phyloP scores from a whole-genome alignment of 148 eudicot species.

The Vaccinium macrocarpon region DNA sequence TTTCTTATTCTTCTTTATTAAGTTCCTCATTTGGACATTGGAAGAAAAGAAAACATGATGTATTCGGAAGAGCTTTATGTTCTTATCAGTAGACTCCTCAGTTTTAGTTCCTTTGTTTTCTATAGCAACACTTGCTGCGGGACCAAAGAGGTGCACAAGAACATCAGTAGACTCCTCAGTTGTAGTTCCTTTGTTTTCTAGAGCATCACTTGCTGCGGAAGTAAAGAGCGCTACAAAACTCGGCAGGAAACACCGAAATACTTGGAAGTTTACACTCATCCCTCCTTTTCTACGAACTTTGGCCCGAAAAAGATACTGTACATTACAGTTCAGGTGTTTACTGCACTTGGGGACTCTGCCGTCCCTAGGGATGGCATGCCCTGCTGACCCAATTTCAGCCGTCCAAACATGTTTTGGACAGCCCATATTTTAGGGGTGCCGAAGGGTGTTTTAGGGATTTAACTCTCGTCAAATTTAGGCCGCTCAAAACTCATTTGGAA shows the following conservation, averaged over 20 bases:
- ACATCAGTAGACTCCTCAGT: background rate
- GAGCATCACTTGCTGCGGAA: background rate
- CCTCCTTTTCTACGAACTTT: background rate
- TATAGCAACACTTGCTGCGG: background rate
- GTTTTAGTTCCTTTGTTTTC: background rate
- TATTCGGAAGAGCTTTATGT: background rate
- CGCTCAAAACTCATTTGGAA: too few species aligned
- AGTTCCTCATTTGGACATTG: background rate
- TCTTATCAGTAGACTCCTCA: background rate
- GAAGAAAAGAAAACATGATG: background rate
- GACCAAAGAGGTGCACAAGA: background rate
- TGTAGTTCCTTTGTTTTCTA: background rate
- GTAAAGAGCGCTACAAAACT: background rate
- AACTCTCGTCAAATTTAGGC: too few species aligned
- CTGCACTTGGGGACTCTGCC: too few species aligned
- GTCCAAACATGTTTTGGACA: too few species aligned
- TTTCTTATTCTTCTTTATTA: background rate
- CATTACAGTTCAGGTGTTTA: too few species aligned
- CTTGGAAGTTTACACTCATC: background rate
- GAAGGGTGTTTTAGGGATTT: too few species aligned
- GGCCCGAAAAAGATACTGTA: background rate
- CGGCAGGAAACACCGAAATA: background rate
- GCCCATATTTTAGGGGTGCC: too few species aligned
- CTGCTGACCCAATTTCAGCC: too few species aligned
- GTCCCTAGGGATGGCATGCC: too few species aligned